Conservation (phyloP, 257 asterid genomes). For the Fraxinus cuspidata region DNA sequence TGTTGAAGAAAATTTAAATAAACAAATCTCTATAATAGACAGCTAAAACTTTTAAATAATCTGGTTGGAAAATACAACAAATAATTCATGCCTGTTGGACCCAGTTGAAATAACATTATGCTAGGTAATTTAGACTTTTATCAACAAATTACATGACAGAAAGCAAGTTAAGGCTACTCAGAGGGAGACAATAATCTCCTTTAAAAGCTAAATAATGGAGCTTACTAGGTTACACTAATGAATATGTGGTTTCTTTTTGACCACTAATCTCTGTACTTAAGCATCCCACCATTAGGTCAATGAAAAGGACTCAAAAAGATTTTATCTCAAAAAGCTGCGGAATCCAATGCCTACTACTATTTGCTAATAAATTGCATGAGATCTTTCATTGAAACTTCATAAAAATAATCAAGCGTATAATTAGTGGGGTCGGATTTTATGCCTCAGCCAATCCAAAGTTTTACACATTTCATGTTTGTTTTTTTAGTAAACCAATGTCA, state of each 20-base stretch:
- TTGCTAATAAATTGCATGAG: slow-evolving; percentile 16
- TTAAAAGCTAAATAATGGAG: slow-evolving; percentile 82
- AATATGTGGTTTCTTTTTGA: slow-evolving; percentile 67
- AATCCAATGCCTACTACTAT: slow-evolving; percentile 72
- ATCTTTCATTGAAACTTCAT: slow-evolving; percentile 23
- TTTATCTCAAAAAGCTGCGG: slow-evolving; percentile 50
- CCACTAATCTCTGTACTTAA: slow-evolving; percentile 44
- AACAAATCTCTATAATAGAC: too few relatives aligned
- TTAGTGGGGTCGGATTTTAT: too few relatives aligned
- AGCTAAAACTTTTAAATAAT: too few relatives aligned
- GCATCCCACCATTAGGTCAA: slow-evolving; percentile 59
- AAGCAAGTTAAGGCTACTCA: slow-evolving; percentile 51
- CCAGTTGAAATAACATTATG: slow-evolving; percentile 23
- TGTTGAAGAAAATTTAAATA: too few relatives aligned
- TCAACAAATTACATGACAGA: slow-evolving; percentile 46
- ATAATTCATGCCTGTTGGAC: not conserved
- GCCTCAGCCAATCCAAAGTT: too few relatives aligned
- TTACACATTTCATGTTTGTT: too few relatives aligned
- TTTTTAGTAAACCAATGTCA: too few relatives aligned
- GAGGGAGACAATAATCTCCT: slow-evolving; percentile 76
- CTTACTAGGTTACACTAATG: slow-evolving; percentile 61
- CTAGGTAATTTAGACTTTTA: slow-evolving; percentile 26
- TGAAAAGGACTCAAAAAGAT: slow-evolving; percentile 41
- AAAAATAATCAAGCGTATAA: not conserved
- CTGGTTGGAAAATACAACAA: too few relatives aligned